Percentiles rank a stretch among this genome's conserved stretches.
phyloP scores from a whole-genome alignment of 2,329 filamentous ascomycete species.

The Beauveria bassiana region DNA sequence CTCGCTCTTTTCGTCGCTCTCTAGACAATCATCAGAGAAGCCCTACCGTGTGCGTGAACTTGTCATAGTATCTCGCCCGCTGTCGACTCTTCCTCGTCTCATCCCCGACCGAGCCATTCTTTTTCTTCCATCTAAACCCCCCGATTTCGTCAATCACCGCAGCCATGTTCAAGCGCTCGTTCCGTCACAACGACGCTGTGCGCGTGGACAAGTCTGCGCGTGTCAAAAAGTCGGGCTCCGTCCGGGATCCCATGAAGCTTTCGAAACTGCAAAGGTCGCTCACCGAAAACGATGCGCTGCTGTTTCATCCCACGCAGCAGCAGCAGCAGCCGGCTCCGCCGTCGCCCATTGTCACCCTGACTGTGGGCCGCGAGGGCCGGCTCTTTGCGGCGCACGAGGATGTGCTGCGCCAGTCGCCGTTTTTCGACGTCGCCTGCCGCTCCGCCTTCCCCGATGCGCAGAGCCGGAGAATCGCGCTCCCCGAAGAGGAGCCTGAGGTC shows the following conservation, averaged over 20 bases:
- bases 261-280: constrained; percentile 81
- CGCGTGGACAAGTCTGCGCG: constrained; percentile 84
- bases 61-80: constrained; percentile 19
- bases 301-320: constrained; percentile 5
- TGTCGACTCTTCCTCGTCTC: constrained; percentile 16
- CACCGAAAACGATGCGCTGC: constrained; percentile 42
- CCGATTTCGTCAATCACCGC: constrained; percentile 22
- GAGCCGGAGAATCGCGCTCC: constrained; percentile 70
- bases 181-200: constrained; percentile 61
- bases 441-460: constrained; percentile 65
- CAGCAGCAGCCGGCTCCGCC: constrained; percentile 24
- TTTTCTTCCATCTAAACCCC: constrained; percentile 12
- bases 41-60: constrained; percentile 11
- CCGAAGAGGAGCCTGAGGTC: constrained; percentile 77
- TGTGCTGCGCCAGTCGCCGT: constrained; percentile 77
- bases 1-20: constrained; percentile 47
- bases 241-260: constrained; percentile 69
- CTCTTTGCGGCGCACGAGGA: constrained; percentile 95
- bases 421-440: constrained; percentile 66
- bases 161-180: constrained; percentile 88
- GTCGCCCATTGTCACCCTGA: constrained; percentile 77
- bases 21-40: constrained; percentile 24
- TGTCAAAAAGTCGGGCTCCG: constrained; percentile 54
- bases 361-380: constrained; percentile 75
- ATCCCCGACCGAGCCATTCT: constrained; percentile 23